Percentiles rank a stretch among this genome's conserved stretches.
These are phyloP conservation scores for Candida parachauliodes DNA, from an alignment of 805 yeast genomes.

Conservation along the genomic window DNA sequence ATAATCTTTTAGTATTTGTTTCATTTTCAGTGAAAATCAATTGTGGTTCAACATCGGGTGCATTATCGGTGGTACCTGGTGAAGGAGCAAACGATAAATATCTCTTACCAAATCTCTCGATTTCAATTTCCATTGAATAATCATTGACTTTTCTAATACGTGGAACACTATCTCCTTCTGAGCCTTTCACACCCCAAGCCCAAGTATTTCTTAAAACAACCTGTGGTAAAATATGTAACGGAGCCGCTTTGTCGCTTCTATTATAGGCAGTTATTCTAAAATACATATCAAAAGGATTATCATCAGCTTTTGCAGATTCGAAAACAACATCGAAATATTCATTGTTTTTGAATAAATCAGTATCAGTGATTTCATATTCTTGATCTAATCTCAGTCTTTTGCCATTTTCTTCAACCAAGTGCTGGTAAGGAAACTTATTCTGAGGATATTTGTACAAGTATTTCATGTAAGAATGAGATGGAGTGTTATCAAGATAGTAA, in stretches of 20 bases:
- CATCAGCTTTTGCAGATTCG: constrained; percentile 84
- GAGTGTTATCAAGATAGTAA: constrained; percentile 86
- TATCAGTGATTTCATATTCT: constrained; percentile 82
- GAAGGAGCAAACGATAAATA: constrained; percentile 73
- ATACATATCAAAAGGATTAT: constrained; percentile 73
- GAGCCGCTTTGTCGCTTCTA: constrained; percentile 80
- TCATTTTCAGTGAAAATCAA: constrained; percentile 87
- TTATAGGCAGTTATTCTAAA: constrained; percentile 88
- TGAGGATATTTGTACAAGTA: constrained; percentile 93
- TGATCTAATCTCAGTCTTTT: constrained; percentile 61
- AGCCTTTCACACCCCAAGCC: constrained; percentile 77
- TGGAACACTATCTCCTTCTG: constrained; percentile 44
- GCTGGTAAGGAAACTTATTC: constrained; percentile 72
- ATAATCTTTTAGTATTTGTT: constrained; percentile 69
- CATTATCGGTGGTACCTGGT: constrained; percentile 61
- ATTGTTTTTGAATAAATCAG: constrained; percentile 68
- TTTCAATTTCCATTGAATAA: constrained; percentile 56
- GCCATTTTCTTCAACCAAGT: constrained; percentile 64
- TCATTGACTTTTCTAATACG: constrained; percentile 35
- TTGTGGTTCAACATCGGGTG: constrained; percentile 69
- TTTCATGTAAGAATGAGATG: constrained; percentile 90
- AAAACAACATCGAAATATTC: constrained; percentile 83
- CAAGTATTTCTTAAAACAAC: constrained; percentile 83
- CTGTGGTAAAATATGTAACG: constrained; percentile 83
- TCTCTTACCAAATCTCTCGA: constrained; percentile 67